Percentiles rank a stretch among this genome's conserved stretches.
Conservation (phyloP, 1,284 basidiomycete genomes). For the Coniferiporia sulphurascens region DNA sequence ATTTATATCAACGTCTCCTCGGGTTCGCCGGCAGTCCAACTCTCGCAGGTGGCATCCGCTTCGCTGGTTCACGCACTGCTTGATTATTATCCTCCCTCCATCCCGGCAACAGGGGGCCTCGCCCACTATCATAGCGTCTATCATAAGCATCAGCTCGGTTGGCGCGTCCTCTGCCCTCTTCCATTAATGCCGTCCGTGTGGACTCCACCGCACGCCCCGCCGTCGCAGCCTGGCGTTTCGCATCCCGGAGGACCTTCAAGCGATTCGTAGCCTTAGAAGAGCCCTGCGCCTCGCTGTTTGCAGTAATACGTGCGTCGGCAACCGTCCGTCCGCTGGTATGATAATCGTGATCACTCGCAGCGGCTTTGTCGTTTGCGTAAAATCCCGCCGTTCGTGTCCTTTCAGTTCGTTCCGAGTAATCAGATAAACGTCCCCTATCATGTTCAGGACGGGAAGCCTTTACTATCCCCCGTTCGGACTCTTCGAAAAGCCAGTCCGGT, state of each 20-base stretch:
- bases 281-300: constrained; percentile 20
- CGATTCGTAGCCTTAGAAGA: constrained; percentile 43
- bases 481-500: constrained; percentile 64
- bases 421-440: constrained; percentile 17
- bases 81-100: background rate
- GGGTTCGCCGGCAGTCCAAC: constrained; percentile 24
- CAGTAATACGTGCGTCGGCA: constrained; percentile 8
- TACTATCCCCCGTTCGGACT: constrained; percentile 42
- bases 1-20: constrained; percentile 18
- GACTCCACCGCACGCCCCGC: background rate
- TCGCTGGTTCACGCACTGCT: background rate
- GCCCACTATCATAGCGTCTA: background rate
- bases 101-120: background rate
- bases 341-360: background rate
- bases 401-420: too few relatives aligned
- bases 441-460: constrained; percentile 18
- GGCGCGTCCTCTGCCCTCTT: background rate
- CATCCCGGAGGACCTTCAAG: constrained; percentile 49
- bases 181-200: background rate
- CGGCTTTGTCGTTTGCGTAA: constrained; percentile 8
- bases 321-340: background rate
- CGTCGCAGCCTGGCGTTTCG: constrained; percentile 38
- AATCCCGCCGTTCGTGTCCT: background rate
- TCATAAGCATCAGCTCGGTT: background rate
- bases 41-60: constrained; percentile 18